Conservation (phyloP, 176 grass and related monocot species). For the Luzula sylvatica region DNA sequence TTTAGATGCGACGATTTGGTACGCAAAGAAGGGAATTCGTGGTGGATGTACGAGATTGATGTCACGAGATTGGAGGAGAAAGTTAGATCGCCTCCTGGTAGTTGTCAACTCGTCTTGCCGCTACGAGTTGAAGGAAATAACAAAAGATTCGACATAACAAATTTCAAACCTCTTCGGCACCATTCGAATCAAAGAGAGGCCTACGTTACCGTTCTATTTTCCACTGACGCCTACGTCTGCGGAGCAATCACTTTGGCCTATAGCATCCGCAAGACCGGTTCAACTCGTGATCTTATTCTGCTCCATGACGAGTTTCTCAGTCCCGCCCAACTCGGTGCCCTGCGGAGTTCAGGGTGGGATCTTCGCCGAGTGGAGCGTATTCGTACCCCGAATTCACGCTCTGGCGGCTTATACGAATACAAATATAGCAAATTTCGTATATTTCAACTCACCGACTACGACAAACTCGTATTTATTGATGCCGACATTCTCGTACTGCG, state of each 20-base stretch:
- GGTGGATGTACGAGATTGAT: constrained; percentile 58
- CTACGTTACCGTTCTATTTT: constrained; percentile 18
- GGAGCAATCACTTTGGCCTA: constrained; percentile 32
- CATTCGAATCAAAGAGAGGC: constrained; percentile 6
- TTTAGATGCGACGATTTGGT: constrained; percentile 64
- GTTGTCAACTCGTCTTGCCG: constrained; percentile 53
- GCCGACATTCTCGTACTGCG: constrained; percentile 45
- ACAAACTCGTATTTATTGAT: constrained; percentile 35
- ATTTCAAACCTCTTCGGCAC: background rate
- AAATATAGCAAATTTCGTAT: constrained; percentile 61
- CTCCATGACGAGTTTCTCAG: constrained; percentile 40
- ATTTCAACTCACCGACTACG: constrained; percentile 39
- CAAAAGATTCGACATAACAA: constrained; percentile 8
- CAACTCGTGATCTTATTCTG: constrained; percentile 30
- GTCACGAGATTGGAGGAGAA: constrained; percentile 46
- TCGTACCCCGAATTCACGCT: constrained; percentile 27
- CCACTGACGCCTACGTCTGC: constrained; percentile 33
- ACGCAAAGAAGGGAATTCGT: constrained; percentile 38
- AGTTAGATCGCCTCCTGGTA: constrained; percentile 52
- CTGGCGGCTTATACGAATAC: constrained; percentile 38
- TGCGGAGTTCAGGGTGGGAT: constrained; percentile 32
- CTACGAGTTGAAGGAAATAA: constrained; percentile 39
- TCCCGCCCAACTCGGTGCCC: constrained; percentile 11
- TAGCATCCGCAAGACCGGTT: constrained; percentile 30
- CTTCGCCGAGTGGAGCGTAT: constrained; percentile 17